Evolutionary conservation across 2,329 filamentous ascomycete genomes (phyloP).

Genomic region (Pseudogymnoascus destructans): DNA sequence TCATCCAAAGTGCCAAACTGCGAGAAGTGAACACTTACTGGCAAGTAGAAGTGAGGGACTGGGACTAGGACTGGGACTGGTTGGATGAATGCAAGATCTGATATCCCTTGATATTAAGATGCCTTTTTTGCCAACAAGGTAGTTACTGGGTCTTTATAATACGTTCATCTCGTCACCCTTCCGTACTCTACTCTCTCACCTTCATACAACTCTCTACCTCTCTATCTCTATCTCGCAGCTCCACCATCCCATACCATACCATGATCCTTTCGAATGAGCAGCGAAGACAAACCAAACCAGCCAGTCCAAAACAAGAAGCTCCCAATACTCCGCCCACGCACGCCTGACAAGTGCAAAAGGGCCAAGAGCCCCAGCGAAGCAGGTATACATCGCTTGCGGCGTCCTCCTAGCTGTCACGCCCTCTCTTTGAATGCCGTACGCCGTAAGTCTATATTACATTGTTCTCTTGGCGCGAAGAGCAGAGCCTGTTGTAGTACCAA

Average conservation of each 20-base stretch:
- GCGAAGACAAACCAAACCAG: not conserved
- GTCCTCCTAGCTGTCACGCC: not conserved
- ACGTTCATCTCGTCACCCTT: not conserved
- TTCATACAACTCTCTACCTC: not conserved
- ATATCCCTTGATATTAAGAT: not conserved
- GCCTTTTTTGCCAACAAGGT: not conserved
- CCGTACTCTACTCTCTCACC: not conserved
- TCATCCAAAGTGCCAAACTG: not conserved
- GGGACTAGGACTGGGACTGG: not conserved
- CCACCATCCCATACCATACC: not conserved
- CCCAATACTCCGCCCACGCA: not conserved
- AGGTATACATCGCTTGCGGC: not conserved
- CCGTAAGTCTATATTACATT: not conserved
- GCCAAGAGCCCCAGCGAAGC: slow-evolving; percentile 3
- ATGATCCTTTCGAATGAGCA: not conserved
- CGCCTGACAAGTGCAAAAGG: not conserved
- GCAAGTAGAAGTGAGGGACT: slow-evolving; percentile 1
- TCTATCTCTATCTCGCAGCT: not conserved
- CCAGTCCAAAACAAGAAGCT: slow-evolving; percentile 5
- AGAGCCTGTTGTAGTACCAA: not conserved
- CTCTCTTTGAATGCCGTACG: not conserved
- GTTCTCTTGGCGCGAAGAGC: not conserved
- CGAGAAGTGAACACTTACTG: not conserved
- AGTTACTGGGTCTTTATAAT: not conserved
- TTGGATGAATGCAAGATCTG: not conserved